Conservation (phyloP, 108 stramenopile genomes). For the Cyclostephanos tholiformis region DNA sequence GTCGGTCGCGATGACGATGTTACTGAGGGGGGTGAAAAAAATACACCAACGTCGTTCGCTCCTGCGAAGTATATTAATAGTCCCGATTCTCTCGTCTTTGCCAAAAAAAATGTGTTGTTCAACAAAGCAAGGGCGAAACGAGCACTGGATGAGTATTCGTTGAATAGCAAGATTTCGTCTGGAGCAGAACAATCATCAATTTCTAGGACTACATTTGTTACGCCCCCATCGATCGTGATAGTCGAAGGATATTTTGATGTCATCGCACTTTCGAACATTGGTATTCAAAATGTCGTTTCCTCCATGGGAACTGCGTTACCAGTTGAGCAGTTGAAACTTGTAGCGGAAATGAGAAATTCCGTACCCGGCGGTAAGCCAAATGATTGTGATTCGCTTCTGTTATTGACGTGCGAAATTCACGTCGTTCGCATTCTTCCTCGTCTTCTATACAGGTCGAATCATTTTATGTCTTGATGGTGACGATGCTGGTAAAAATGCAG, state of each 20-base stretch:
- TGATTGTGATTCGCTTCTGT: neutral
- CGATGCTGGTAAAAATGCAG: constrained; percentile 79
- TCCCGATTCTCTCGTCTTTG: constrained; percentile 86
- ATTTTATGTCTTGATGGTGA: constrained; percentile 91
- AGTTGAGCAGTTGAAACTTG: constrained; percentile 67
- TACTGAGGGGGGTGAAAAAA: constrained; percentile 7
- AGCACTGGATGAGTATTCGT: constrained; percentile 38
- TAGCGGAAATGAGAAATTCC: constrained; percentile 46
- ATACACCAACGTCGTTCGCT: constrained; percentile 26
- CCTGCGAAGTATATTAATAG: constrained; percentile 93
- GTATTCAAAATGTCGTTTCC: constrained; percentile 79
- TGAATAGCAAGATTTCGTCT: neutral
- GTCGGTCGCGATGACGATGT: constrained; percentile 16
- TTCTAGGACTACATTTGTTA: neutral
- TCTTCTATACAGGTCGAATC: constrained; percentile 45
- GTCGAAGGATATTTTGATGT: constrained; percentile 97
- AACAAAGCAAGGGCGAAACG: constrained; percentile 67
- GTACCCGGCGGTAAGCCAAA: constrained; percentile 44
- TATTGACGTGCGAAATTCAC: neutral
- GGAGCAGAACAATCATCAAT: neutral
- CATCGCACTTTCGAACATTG: constrained; percentile 81
- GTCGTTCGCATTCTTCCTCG: neutral
- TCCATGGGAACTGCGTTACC: constrained; percentile 90
- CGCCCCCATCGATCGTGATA: constrained; percentile 57
- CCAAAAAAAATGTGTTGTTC: constrained; percentile 82